These are phyloP conservation scores for Hyphopichia khmerensis DNA, from an alignment of 1,139 yeast species.

Conservation along the genomic window DNA sequence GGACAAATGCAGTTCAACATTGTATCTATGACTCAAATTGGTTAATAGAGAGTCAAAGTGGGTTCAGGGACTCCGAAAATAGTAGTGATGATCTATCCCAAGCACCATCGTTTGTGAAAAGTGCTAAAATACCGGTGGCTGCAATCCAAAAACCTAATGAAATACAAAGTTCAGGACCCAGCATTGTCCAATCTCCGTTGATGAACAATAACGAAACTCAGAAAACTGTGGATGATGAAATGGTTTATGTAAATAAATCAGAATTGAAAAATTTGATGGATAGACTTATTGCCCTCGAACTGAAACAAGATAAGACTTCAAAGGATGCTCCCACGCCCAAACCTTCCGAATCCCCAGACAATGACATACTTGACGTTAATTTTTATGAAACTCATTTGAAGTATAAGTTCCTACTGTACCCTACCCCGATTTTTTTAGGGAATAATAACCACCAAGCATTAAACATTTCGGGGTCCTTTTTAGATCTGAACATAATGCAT, in stretches of 20 bases:
- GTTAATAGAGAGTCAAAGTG: not conserved
- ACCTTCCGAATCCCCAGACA: not conserved
- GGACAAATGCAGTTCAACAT: constrained; percentile 13
- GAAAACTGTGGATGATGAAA: not conserved
- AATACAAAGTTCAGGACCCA: too few species aligned
- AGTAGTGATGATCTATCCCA: not conserved
- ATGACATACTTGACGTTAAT: not conserved
- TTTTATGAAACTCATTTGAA: not conserved
- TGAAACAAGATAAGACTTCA: not conserved
- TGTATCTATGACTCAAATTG: constrained; percentile 21
- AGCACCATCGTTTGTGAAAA: not conserved
- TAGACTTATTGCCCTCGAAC: not conserved
- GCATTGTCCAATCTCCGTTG: too few species aligned
- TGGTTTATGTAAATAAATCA: not conserved
- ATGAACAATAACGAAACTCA: too few species aligned
- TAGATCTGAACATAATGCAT: not conserved
- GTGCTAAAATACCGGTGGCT: constrained; percentile 1
- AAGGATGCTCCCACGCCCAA: too few species aligned
- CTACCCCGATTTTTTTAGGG: not conserved
- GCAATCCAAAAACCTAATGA: too few species aligned
- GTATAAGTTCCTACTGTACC: not conserved
- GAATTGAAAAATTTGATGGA: not conserved
- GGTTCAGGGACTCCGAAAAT: not conserved
- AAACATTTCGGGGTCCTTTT: not conserved
- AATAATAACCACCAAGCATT: not conserved